Conservation (phyloP, 495 filamentous ascomycete species). For the Talaromyces borbonicus region DNA sequence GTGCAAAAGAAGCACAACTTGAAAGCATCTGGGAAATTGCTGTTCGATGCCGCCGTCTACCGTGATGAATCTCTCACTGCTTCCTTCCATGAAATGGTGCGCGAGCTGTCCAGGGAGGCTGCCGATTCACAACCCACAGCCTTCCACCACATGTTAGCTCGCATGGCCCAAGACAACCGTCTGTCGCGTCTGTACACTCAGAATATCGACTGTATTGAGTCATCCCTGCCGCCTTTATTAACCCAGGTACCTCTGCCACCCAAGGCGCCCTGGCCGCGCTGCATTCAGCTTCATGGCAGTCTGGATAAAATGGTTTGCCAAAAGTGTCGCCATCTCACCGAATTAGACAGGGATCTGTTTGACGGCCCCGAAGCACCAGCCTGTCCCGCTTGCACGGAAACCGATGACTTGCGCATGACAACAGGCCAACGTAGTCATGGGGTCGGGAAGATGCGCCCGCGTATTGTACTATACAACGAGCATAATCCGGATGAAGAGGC, state of each 20-base stretch:
- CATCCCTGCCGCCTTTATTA: conserved; percentile 64
- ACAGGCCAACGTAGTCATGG: conserved; percentile 89
- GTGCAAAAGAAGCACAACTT: conserved; percentile 77
- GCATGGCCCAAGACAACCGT: conserved; percentile 76
- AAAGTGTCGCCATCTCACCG: conserved; percentile 70
- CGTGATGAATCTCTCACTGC: conserved; percentile 76
- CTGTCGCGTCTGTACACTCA: conserved; percentile 91
- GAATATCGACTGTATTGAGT: conserved; percentile 93
- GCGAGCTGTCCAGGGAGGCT: conserved; percentile 67
- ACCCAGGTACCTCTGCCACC: conserved; percentile 62
- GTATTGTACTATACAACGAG: conserved; percentile 96
- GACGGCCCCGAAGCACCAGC: conserved; percentile 74
- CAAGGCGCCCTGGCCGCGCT: conserved; percentile 87
- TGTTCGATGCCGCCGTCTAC: conserved; percentile 97
- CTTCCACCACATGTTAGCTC: conserved; percentile 91
- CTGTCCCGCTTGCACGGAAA: conserved; percentile 64
- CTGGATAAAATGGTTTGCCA: conserved; percentile 93
- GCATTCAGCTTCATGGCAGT: conserved; percentile 89
- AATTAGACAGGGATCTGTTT: conserved; percentile 73
- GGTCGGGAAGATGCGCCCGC: conserved; percentile 78
- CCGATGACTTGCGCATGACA: conserved; percentile 65
- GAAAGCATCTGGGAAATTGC: conserved; percentile 86
- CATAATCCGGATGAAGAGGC: conserved; percentile 93
- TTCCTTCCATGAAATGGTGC: conserved; percentile 93
- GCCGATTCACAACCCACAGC: conserved; percentile 68